Conservation (phyloP, 805 yeast genomes). For the Metschnikowia amazonensis region DNA sequence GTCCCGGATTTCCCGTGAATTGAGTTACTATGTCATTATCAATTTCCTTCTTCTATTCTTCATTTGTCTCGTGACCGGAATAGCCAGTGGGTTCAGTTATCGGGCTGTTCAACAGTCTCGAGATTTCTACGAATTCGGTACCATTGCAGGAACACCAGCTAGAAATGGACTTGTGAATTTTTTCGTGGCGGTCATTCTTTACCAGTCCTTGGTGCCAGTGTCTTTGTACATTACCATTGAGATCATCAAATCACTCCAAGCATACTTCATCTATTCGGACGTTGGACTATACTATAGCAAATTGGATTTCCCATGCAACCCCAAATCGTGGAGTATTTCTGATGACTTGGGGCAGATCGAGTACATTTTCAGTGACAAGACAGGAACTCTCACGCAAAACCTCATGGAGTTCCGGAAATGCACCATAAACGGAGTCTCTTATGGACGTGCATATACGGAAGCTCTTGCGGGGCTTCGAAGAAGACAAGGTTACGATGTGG, state of each 20-base stretch:
- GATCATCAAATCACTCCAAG: slow-evolving; percentile 73
- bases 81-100: slow-evolving; percentile 68
- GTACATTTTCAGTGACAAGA: slow-evolving; percentile 76
- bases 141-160: slow-evolving; percentile 62
- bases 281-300: slow-evolving; percentile 62
- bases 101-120: slow-evolving; percentile 46
- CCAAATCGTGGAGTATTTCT: slow-evolving; percentile 79
- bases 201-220: slow-evolving; percentile 76
- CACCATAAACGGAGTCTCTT: slow-evolving; percentile 60
- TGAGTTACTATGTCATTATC: slow-evolving; percentile 64
- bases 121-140: slow-evolving; percentile 63
- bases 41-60: slow-evolving; percentile 63
- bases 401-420: slow-evolving; percentile 81
- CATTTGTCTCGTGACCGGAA: slow-evolving; percentile 65
- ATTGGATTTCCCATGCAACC: slow-evolving; percentile 72
- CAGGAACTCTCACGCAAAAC: slow-evolving; percentile 81
- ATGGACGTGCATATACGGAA: slow-evolving; percentile 76
- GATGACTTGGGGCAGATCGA: slow-evolving; percentile 85
- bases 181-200: slow-evolving; percentile 67
- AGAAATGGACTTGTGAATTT: slow-evolving; percentile 66
- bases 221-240: slow-evolving; percentile 77
- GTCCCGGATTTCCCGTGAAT: slow-evolving; percentile 68
- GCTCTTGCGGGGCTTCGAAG: slow-evolving; percentile 71
- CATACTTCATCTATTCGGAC: slow-evolving; percentile 70
- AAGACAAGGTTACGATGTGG: slow-evolving; percentile 60